Evolutionary conservation across 768 basidiomycete genomes (phyloP), one percentile per base, ranked within the genome.

Genomic region (Trametes cingulata): DNA sequence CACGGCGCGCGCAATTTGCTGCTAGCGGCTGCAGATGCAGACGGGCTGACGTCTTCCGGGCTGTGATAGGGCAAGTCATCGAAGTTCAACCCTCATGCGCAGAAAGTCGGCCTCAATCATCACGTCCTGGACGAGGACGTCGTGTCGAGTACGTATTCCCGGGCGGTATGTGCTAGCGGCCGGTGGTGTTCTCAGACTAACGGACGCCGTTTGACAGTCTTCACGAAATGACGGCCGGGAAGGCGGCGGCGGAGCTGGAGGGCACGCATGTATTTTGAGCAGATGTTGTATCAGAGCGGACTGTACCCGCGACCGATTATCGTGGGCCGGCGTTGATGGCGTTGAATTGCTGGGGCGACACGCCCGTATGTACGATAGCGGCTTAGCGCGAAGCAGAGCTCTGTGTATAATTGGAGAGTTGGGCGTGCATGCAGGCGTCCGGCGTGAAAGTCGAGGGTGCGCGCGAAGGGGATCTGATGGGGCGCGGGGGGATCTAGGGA

Each of bases 1-100:
- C 47, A 35, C n/a, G n/a, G n/a, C n/a, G 17, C 41, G 50, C 43
- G 20, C 13, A 35, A 36, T 24, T 48, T 51, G 20, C 14, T 40
- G 39, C 43, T n/a, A 29, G 52, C 29, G 29, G 29, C 19, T 24
- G 33, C 49, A 60, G 47, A 4, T 57, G 39, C 24, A 60, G 35
- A 54, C 37, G 61, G 41, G 58, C 46, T 56, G 53, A 42, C 61
- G 27, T 10, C 53, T 35, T 51, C 24, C 37, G 19, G 25, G 13
- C 53, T 35, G 41, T 53, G 39, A 17, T 65, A 91, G 94, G 95
- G 95, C 2, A 93, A 92, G 72, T 95, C 93, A 25, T 94, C 92
- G 69, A 95, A 95, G 74, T 97, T 97, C 73, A 79, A 86, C 41
- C 94, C 94, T 4, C 91, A 97, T 68, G 93, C 94, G 2, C 95